Percentiles rank a stretch among this genome's conserved stretches.
phyloP scores from a whole-genome alignment of 1,284 basidiomycete genomes.

The Rhodotorula sp. region DNA sequence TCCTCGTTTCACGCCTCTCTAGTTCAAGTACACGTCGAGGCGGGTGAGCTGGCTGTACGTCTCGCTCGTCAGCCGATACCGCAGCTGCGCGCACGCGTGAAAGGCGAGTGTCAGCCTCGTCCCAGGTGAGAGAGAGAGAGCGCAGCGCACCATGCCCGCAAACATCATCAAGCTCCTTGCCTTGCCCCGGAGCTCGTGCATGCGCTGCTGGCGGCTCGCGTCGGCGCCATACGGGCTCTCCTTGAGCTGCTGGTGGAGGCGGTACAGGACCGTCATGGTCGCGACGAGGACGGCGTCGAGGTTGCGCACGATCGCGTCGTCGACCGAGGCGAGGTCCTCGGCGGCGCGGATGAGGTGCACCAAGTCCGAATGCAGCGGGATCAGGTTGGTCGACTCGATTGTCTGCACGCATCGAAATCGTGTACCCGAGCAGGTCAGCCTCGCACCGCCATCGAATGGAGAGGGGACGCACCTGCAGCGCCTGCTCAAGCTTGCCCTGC shows the following conservation, averaged over 20 bases:
- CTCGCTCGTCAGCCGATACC: conserved; percentile 85
- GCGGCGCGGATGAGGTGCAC: conserved; percentile 81
- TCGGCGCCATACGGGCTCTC: conserved; percentile 68
- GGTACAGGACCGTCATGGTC: conserved; percentile 90
- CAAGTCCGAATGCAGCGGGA: conserved; percentile 82
- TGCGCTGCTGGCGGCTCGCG: conserved; percentile 70
- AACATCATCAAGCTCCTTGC: conserved; percentile 71
- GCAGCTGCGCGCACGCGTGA: conserved; percentile 54
- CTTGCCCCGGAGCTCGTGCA: conserved; percentile 51
- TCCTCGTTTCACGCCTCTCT: neutral
- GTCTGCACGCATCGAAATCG: conserved; percentile 56
- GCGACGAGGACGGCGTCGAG: conserved; percentile 84
- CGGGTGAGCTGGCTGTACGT: conserved; percentile 61
- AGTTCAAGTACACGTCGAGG: conserved; percentile 46
- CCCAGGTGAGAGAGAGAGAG: neutral
- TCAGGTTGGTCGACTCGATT: conserved; percentile 83
- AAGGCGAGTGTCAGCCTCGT: neutral
- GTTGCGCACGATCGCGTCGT: conserved; percentile 81
- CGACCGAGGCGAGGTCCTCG: conserved; percentile 87
- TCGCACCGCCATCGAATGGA: no score
- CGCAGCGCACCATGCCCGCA: conserved; percentile 62
- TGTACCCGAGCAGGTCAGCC: neutral
- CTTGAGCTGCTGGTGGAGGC: conserved; percentile 74
- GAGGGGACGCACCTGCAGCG: conserved; percentile 68
- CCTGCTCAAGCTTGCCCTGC: conserved; percentile 69